phyloP scores from a whole-genome alignment of 1,139 yeast genomes.

The Suhomyces choctaworum region DNA sequence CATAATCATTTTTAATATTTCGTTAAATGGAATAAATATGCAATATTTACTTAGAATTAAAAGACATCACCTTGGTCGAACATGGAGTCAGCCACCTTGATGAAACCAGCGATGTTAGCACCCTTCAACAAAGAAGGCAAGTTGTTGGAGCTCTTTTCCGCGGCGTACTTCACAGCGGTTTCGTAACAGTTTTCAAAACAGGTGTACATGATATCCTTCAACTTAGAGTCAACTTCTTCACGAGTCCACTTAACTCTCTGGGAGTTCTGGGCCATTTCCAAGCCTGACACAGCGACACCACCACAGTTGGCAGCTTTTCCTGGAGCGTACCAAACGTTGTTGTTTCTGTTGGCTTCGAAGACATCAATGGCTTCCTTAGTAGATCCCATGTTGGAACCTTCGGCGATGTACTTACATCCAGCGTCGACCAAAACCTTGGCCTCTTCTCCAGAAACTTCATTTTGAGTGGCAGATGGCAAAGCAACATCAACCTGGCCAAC shows the following conservation, averaged over 20 bases:
- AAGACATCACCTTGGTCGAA: slow-evolving; percentile 92
- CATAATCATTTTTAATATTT: no score
- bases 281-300: slow-evolving; percentile 98
- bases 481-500: slow-evolving; percentile 94
- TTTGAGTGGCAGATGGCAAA: slow-evolving; percentile 97
- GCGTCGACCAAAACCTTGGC: slow-evolving; percentile 91
- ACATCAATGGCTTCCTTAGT: slow-evolving; percentile 95
- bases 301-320: slow-evolving; percentile 99
- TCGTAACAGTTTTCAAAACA: slow-evolving; percentile 92
- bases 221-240: slow-evolving; percentile 21
- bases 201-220: slow-evolving; percentile 74
- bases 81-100: slow-evolving; percentile 98
- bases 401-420: slow-evolving; percentile 93
- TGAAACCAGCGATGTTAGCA: slow-evolving; percentile 98
- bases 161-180: slow-evolving; percentile 79
- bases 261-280: slow-evolving; percentile 99
- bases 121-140: slow-evolving; percentile 96
- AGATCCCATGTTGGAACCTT: slow-evolving; percentile 99
- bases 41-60: slow-evolving; percentile 25
- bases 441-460: slow-evolving; percentile 95
- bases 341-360: slow-evolving; percentile 81
- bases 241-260: slow-evolving; percentile 60
- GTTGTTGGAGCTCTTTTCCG: slow-evolving; percentile 55
- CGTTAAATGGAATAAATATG: slow-evolving; percentile 8
- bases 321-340: slow-evolving; percentile 95